These are phyloP conservation scores for Pyrenula massariospora DNA, from an alignment of 495 filamentous ascomycete genomes.

Conservation along the genomic window DNA sequence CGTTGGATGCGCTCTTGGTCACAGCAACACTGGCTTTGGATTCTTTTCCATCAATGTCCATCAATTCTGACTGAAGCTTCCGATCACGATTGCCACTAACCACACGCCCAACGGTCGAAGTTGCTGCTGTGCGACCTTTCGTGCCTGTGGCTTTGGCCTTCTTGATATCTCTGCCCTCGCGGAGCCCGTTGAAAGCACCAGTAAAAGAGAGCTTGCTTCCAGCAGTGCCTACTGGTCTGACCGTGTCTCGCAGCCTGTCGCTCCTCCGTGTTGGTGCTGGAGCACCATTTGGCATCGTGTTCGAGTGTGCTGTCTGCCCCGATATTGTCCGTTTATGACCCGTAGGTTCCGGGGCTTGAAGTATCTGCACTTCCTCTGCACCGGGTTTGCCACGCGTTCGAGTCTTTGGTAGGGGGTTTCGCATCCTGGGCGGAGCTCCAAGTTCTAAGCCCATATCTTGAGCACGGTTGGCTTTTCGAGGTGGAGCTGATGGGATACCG, in stretches of 20 bases:
- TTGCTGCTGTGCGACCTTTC: slow-evolving; percentile 39
- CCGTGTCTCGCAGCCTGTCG: slow-evolving; percentile 63
- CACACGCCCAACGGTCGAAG: slow-evolving; percentile 62
- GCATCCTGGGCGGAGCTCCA: slow-evolving; percentile 57
- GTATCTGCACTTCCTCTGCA: slow-evolving; percentile 29
- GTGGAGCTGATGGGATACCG: slow-evolving; percentile 61
- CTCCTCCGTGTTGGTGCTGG: slow-evolving; percentile 67
- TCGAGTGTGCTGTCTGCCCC: slow-evolving; percentile 48
- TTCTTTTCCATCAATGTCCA: slow-evolving; percentile 56
- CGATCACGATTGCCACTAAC: slow-evolving; percentile 76
- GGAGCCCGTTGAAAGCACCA: slow-evolving; percentile 20
- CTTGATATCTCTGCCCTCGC: slow-evolving; percentile 61
- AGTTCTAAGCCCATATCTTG: slow-evolving; percentile 39
- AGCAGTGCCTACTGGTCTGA: slow-evolving; percentile 33
- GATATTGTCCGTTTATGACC: slow-evolving; percentile 80
- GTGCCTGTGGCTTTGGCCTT: slow-evolving; percentile 58
- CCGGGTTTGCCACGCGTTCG: slow-evolving; percentile 38
- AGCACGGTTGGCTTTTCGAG: slow-evolving; percentile 46
- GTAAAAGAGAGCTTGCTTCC: slow-evolving; percentile 29
- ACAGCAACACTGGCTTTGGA: slow-evolving; percentile 16
- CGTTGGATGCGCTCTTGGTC: slow-evolving; percentile 10
- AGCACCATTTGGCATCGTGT: slow-evolving; percentile 47
- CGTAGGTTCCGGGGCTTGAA: slow-evolving; percentile 20
- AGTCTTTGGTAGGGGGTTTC: slow-evolving; percentile 35
- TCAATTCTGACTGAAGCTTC: slow-evolving; percentile 47